phyloP scores from a whole-genome alignment of 2,329 filamentous ascomycete genomes.

The Colletotrichum melonis region DNA sequence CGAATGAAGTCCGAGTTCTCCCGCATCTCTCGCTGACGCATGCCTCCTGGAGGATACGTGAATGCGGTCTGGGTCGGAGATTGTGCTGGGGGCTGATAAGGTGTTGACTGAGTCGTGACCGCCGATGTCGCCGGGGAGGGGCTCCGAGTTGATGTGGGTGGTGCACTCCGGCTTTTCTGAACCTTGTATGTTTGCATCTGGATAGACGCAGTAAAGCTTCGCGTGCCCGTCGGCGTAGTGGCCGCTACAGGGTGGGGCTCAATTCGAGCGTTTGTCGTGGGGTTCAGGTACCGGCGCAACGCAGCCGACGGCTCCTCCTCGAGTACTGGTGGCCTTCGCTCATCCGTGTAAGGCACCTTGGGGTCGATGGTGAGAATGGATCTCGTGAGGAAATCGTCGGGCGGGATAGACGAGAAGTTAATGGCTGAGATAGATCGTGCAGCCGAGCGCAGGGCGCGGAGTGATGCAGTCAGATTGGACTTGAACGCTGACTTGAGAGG shows the following conservation, averaged over 20 bases:
- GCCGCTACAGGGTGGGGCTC: conserved; percentile 50
- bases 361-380: conserved; percentile 77
- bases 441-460: conserved; percentile 72
- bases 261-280: conserved; percentile 63
- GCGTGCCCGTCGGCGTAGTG: conserved; percentile 39
- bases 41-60: conserved; percentile 56
- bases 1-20: conserved; percentile 79
- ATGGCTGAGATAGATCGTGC: conserved; percentile 72
- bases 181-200: conserved; percentile 79
- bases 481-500: conserved; percentile 72
- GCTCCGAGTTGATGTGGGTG: conserved; percentile 44
- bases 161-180: conserved; percentile 57
- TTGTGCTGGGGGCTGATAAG: conserved; percentile 44
- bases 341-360: conserved; percentile 74
- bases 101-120: conserved; percentile 44
- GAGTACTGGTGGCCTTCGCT: conserved; percentile 71
- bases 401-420: conserved; percentile 71
- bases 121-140: conserved; percentile 46
- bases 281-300: conserved; percentile 75
- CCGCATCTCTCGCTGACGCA: conserved; percentile 74
- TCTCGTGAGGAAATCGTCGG: conserved; percentile 74
- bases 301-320: conserved; percentile 75
- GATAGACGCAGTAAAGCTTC: conserved; percentile 72
- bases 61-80: conserved; percentile 45
- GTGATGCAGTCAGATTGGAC: conserved; percentile 75